Conservation (phyloP, 805 yeast species). For the baker's yeast (Saccharomyces cerevisiae) region DNA sequence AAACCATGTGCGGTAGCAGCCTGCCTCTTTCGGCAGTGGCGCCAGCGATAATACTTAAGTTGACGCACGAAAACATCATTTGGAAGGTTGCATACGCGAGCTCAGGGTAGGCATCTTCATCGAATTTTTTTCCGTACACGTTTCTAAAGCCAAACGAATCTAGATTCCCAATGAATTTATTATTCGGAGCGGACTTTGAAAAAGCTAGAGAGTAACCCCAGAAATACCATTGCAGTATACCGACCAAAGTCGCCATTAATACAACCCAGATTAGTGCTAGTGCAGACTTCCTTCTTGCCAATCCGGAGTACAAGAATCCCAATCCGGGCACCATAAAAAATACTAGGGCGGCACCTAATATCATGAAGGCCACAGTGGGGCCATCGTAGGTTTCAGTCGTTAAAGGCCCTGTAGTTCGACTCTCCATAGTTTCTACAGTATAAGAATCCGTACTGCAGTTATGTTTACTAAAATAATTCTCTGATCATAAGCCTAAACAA, state of each 20-base stretch:
- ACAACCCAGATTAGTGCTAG: slow-evolving; percentile 72
- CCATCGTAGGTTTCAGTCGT: slow-evolving; percentile 33
- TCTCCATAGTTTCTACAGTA: background rate
- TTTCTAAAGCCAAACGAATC: slow-evolving; percentile 69
- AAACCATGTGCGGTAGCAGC: slow-evolving; percentile 69
- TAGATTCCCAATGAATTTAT: slow-evolving; percentile 77
- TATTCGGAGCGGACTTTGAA: slow-evolving; percentile 53
- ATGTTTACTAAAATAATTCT: background rate
- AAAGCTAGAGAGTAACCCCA: slow-evolving; percentile 93
- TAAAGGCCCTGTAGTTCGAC: background rate
- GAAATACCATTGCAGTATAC: slow-evolving; percentile 83
- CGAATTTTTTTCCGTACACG: slow-evolving; percentile 40
- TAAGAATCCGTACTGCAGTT: background rate
- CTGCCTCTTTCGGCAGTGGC: slow-evolving; percentile 88
- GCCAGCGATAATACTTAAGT: slow-evolving; percentile 81
- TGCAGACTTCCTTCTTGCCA: slow-evolving; percentile 79
- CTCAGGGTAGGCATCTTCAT: slow-evolving; percentile 57
- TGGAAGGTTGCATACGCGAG: slow-evolving; percentile 78
- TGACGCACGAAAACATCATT: slow-evolving; percentile 80
- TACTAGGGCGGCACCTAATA: slow-evolving; percentile 58
- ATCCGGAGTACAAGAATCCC: slow-evolving; percentile 81
- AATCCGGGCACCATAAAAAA: slow-evolving; percentile 88
- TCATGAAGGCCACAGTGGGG: slow-evolving; percentile 40
- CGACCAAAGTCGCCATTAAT: slow-evolving; percentile 61
- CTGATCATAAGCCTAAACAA: background rate